Base-by-base conservation (phyloP, 768 basidiomycete species). In the Podaxis pistillaris region DNA sequence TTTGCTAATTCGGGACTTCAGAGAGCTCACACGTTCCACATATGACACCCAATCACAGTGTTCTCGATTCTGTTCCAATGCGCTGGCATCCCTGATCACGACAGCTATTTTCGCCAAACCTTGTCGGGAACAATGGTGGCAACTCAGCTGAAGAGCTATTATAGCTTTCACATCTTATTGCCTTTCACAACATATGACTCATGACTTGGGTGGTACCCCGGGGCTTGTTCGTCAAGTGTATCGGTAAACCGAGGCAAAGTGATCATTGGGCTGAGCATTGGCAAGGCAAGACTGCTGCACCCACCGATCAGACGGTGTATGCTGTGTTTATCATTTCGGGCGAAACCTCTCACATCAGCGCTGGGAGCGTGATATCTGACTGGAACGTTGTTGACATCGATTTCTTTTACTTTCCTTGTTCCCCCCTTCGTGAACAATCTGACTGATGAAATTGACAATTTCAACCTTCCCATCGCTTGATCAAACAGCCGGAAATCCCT, bases 401-500 rank as follows among this genome's bases (percentile, higher is more conserved):
- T 33, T 33, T 33, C 33, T 33, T 33, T 9, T 33, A 9, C 33
- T 33, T 33, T 33, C 19, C 13, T 19, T 19, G 8, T 46, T 46
- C 41, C 5, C 17, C 44, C 9, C 26, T 17, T 66, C 53, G 47
- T 64, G 56, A 8, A 22, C n/a, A 22, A 65, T 37, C 53, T 51
- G 33, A 11, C 37, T 50, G 49, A 50, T 28, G 4, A 50, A 26
- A 50, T 11, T 24, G 49, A 12, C 15, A 49, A n/a, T 22, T 22
- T 49, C 24, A 8, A 37, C 4, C 9, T 37, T 37, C 36, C n/a
- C 33, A 55, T 38, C 15, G 4, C 22, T 28, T 37, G 55, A 49
- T 46, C 17, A 3, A 17, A 26, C 54, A 93, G 91, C 86, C 65
- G 91, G 91, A 4, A 88, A 87, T 36, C 77, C 83, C 0, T 82